Evolutionary conservation across 768 basidiomycete species (phyloP).

Genomic region (Pholiota conissans): DNA sequence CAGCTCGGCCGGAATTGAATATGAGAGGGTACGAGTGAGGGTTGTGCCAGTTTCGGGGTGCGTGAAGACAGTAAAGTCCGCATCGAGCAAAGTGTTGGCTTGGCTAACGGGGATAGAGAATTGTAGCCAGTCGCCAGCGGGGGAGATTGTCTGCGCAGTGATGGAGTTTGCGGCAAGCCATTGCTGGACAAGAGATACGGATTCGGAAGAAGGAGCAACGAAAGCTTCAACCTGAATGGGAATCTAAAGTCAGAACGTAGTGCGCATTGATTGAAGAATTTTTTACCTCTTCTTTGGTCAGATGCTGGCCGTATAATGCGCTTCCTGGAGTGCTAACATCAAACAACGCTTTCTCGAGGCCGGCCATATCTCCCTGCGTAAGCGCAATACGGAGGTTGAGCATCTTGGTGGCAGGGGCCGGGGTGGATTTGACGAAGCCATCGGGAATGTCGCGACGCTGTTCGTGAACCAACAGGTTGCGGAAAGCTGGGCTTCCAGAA

Average conservation of each 20-base stretch:
- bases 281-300: conserved; percentile 42
- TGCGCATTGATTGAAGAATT: no score
- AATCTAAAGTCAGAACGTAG: neutral
- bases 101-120: conserved; percentile 38
- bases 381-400: conserved; percentile 47
- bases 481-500: conserved; percentile 12
- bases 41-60: conserved; percentile 34
- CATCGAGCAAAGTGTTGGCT: conserved; percentile 37
- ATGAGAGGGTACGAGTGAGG: conserved; percentile 28
- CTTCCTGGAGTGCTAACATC: conserved; percentile 51
- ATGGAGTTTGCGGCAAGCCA: conserved; percentile 31
- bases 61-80: conserved; percentile 46
- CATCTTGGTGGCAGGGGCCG: conserved; percentile 21
- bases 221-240: conserved; percentile 16
- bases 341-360: conserved; percentile 41
- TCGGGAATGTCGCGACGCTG: conserved; percentile 18
- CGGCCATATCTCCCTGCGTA: conserved; percentile 41
- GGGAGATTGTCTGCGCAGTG: conserved; percentile 33
- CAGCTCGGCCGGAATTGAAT: conserved; percentile 37
- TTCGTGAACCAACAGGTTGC: conserved; percentile 23
- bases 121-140: conserved; percentile 39
- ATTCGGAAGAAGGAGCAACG: conserved; percentile 34
- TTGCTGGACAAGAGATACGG: conserved; percentile 36
- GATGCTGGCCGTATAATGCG: conserved; percentile 46
- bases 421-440: conserved; percentile 23